These are phyloP conservation scores for Xylaria nigripes DNA, from an alignment of 495 filamentous ascomycete genomes.

Conservation along the genomic window DNA sequence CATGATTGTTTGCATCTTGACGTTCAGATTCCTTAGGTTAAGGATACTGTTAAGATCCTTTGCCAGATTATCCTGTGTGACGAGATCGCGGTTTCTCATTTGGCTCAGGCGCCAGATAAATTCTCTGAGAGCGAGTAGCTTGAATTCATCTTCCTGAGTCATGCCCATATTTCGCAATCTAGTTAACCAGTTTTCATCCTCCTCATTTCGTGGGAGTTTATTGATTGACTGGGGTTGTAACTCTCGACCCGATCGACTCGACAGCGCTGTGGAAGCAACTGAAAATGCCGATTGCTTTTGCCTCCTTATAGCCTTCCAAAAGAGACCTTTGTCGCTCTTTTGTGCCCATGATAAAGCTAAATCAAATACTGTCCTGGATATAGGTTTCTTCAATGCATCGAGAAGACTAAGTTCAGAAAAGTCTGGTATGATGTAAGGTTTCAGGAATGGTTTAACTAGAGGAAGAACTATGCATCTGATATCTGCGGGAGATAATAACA, in stretches of 20 bases:
- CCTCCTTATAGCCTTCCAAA: conserved; percentile 63
- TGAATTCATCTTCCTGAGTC: conserved; percentile 76
- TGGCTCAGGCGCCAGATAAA: conserved; percentile 83
- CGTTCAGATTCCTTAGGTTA: conserved; percentile 56
- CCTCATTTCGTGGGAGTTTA: conserved; percentile 67
- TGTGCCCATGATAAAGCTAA: conserved; percentile 78
- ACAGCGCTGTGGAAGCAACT: conserved; percentile 46
- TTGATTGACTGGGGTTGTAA: conserved; percentile 27
- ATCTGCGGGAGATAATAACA: conserved; percentile 74
- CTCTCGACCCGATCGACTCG: conserved; percentile 23
- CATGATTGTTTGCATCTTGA: conserved; percentile 81
- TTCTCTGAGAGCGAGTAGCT: conserved; percentile 75
- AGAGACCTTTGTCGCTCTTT: conserved; percentile 67
- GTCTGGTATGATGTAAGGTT: conserved; percentile 47
- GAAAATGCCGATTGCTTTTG: conserved; percentile 58
- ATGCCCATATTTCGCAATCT: conserved; percentile 79
- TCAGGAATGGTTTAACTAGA: conserved; percentile 74
- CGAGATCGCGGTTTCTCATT: conserved; percentile 53
- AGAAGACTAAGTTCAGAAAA: conserved; percentile 69
- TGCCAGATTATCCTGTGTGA: conserved; percentile 27
- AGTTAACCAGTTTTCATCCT: conserved; percentile 91
- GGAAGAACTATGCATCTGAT: conserved; percentile 73
- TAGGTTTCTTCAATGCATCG: conserved; percentile 73
- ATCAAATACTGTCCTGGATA: conserved; percentile 75
- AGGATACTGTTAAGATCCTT: conserved; percentile 60